Base-by-base conservation (phyloP, 2,329 filamentous ascomycete genomes). In the Fusarium miscanthi region DNA sequence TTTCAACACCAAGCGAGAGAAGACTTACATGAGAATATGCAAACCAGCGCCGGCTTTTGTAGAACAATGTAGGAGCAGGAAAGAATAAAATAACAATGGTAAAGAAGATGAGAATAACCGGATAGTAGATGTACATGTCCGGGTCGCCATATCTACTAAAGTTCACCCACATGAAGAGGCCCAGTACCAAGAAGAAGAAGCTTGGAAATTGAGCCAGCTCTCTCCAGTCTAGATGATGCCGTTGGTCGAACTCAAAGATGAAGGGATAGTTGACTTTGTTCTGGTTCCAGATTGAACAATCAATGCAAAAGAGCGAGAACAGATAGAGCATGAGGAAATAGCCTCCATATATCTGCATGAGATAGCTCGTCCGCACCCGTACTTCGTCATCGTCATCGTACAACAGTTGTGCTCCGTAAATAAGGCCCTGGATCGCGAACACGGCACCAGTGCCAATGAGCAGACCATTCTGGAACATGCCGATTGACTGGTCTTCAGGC, bases 221-320 rank as follows among this genome's bases (percentile, higher is more conserved):
- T 74, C 93, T 91, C 94, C 95, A 99, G 81, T 98, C 94, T 33
- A 98, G 84, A 72, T 92, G 90, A 80, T 96, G 91, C 64, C 95
- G 88, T 59, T 92, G 91, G 84, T 98, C 95, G 78, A 97, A 96
- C 82, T 99, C 96, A 79, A 99, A 99, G 75, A 98, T 94, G 81
- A 98, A 98, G 59, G 92, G 89, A 80, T 98, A 98, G 80, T 99
- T 99, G 82, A 99, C 93, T 82, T 95, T 97, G 80, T 92, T 91
- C 57, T 85, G 85, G 10, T 90, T 90, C 94, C 95, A 99, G 21
- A 97, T 83, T 62, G 91, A 90, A 80, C 95, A 97, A 77, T 94
- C 91, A 40, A 97, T 78, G 77, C 93, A 94, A 78, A 98, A 98
- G n/a, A 97, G 84, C 14, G 92, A 84, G 77, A 97, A 92, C 25